These are phyloP conservation scores for Candida sakaeoensis DNA, from an alignment of 805 yeast species.

Conservation along the genomic window DNA sequence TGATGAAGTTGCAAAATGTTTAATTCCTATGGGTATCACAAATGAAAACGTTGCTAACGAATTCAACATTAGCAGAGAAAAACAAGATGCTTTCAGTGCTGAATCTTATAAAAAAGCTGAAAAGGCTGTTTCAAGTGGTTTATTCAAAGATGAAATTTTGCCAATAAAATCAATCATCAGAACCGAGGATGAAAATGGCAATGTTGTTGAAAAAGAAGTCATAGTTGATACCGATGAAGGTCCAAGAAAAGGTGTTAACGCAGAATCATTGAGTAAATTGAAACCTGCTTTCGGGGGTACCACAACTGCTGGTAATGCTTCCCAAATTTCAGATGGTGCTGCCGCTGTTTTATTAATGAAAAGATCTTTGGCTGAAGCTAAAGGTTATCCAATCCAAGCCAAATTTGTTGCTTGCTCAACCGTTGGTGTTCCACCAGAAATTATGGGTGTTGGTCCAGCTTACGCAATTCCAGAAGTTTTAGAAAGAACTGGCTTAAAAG, in stretches of 20 bases:
- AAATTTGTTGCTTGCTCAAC: slow-evolving; percentile 75
- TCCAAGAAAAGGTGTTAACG: slow-evolving; percentile 82
- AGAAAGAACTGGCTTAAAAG: slow-evolving; percentile 53
- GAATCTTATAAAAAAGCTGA: slow-evolving; percentile 82
- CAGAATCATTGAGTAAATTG: slow-evolving; percentile 67
- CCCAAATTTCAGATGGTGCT: slow-evolving; percentile 95
- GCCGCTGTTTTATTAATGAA: slow-evolving; percentile 84
- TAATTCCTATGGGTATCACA: slow-evolving; percentile 95
- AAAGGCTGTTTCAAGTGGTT: slow-evolving; percentile 62
- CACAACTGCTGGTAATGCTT: slow-evolving; percentile 95
- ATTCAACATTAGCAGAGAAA: slow-evolving; percentile 59
- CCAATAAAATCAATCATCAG: slow-evolving; percentile 64
- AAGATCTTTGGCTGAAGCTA: slow-evolving; percentile 75
- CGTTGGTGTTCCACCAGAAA: slow-evolving; percentile 94
- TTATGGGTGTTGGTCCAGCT: slow-evolving; percentile 98
- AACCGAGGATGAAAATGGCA: slow-evolving; percentile 37
- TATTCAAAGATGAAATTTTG: slow-evolving; percentile 84
- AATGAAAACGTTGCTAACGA: slow-evolving; percentile 82
- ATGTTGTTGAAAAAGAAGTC: slow-evolving; percentile 38
- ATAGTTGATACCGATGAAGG: slow-evolving; percentile 77
- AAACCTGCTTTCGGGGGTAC: slow-evolving; percentile 90
- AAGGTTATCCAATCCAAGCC: slow-evolving; percentile 70
- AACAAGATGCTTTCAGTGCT: slow-evolving; percentile 90
- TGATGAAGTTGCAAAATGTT: slow-evolving; percentile 54
- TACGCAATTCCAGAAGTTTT: slow-evolving; percentile 86